These are phyloP conservation scores for Cytidiella melzeri DNA, from an alignment of 768 basidiomycete genomes.

Conservation along the genomic window DNA sequence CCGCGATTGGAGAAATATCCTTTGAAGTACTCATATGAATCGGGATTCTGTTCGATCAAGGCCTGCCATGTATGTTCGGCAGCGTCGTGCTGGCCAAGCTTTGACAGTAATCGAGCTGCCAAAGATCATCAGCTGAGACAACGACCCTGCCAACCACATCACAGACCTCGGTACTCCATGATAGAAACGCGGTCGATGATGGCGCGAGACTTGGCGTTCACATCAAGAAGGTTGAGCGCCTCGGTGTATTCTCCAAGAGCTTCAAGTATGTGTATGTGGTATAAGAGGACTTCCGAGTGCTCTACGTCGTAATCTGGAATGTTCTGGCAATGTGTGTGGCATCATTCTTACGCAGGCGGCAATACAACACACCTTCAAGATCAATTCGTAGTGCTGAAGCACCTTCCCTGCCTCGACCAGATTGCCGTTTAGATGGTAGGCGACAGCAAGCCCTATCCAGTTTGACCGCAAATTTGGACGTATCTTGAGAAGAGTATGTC, in stretches of 20 bases:
- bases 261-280: constrained; percentile 68
- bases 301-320: constrained; percentile 76
- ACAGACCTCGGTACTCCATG: constrained; percentile 60
- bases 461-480: constrained; percentile 81
- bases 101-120: constrained; percentile 73
- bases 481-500: constrained; percentile 70
- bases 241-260: constrained; percentile 58
- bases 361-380: constrained; percentile 55
- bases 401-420: constrained; percentile 62
- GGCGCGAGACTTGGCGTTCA: constrained; percentile 51
- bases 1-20: constrained; percentile 65
- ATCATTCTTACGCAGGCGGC: not conserved
- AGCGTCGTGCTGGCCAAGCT: constrained; percentile 52
- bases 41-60: constrained; percentile 81
- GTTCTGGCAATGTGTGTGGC: constrained; percentile 40
- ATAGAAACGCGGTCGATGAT: constrained; percentile 70
- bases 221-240: constrained; percentile 59
- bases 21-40: constrained; percentile 73
- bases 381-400: constrained; percentile 64
- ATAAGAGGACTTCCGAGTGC: constrained; percentile 76
- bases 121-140: constrained; percentile 1
- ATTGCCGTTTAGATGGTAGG: constrained; percentile 81
- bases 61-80: constrained; percentile 78
- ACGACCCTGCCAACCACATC: not conserved
- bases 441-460: constrained; percentile 87